These are phyloP conservation scores for Schizothecium vesticola DNA, from an alignment of 495 filamentous ascomycete species.

Conservation along the genomic window DNA sequence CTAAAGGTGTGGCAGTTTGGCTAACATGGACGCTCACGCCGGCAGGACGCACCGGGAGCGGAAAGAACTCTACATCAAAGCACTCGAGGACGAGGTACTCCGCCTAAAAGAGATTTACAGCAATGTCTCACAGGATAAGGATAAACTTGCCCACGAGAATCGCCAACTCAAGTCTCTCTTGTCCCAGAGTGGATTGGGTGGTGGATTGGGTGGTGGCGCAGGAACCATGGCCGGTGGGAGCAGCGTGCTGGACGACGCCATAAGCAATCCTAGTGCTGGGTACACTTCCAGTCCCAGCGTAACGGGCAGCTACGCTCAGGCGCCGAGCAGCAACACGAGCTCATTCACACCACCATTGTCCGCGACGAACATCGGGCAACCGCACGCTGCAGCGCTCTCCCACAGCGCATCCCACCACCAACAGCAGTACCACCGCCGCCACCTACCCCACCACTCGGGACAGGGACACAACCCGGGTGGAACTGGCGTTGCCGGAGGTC, in stretches of 20 bases:
- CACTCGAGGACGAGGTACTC: slow-evolving; percentile 83
- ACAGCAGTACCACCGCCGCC: slow-evolving; percentile 6
- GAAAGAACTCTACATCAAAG: slow-evolving; percentile 91
- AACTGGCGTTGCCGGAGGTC: slow-evolving; percentile 8
- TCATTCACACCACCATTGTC: slow-evolving; percentile 41
- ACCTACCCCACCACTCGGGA: slow-evolving; percentile 11
- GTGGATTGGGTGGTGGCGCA: slow-evolving; percentile 14
- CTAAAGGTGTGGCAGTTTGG: neutral
- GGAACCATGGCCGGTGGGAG: slow-evolving; percentile 26
- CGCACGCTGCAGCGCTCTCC: slow-evolving; percentile 20
- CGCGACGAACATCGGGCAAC: slow-evolving; percentile 22
- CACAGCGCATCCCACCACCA: slow-evolving; percentile 32
- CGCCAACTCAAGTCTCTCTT: slow-evolving; percentile 70
- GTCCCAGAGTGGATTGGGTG: slow-evolving; percentile 59
- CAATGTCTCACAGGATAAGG: slow-evolving; percentile 59
- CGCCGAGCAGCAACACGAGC: slow-evolving; percentile 35
- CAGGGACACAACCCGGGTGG: slow-evolving; percentile 8
- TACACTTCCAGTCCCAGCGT: slow-evolving; percentile 53
- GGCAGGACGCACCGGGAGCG: slow-evolving; percentile 85
- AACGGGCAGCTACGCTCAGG: slow-evolving; percentile 43
- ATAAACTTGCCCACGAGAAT: slow-evolving; percentile 67
- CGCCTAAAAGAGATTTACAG: slow-evolving; percentile 61
- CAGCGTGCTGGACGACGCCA: slow-evolving; percentile 41
- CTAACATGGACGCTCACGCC: neutral
- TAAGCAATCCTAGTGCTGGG: slow-evolving; percentile 39